Evolutionary conservation across 2,329 filamentous ascomycete species (phyloP), one percentile per base, ranked within the genome.

Genomic region (Chrysoporthe puriensis): DNA sequence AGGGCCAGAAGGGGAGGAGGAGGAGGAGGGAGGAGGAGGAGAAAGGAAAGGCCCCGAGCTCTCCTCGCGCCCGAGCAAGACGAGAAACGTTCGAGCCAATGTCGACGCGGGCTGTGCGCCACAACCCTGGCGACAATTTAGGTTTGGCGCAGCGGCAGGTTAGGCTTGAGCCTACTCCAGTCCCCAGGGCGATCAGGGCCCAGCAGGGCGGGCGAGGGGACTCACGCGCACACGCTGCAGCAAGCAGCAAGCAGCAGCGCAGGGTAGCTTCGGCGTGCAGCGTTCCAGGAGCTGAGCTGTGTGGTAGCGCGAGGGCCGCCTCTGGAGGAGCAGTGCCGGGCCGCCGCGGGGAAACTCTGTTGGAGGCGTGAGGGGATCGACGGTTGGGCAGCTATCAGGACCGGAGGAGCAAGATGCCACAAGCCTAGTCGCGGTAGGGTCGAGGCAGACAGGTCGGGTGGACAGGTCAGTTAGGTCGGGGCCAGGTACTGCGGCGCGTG

Each of bases 301-400:
- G 48, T 21, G 48, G 48, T 26, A 21, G 48, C 21, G 48, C 26
- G 48, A 21, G 21, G 4, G 48, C 26, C 44, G 48, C 64, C 32
- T 36, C 57, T 43, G 21, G 64, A 26, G 13, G 40, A 14, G 26
- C 26, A 34, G 60, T 62, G 60, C 48, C 32, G 43, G 32, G 43
- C 26, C 36, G 50, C 62, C 42, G 14, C 59, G 46, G 14, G 43
- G 62, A 54, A 42, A 69, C 52, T 36, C 32, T 26, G 52, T 57
- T 57, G 32, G 32, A 68, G 67, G 73, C 62, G 63, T 57, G 71
- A 73, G 74, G 21, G 11, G 48, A 79, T 78, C 77, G 76, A 76
- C 77, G 74, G 77, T 79, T 78, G 76, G 77, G 77, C 76, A 77
- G 76, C 75, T 73, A 77, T 71, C 72, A 66, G 18, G 40, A 34